phyloP scores from a whole-genome alignment of 768 basidiomycete genomes.

The Cubamyces sp. region DNA sequence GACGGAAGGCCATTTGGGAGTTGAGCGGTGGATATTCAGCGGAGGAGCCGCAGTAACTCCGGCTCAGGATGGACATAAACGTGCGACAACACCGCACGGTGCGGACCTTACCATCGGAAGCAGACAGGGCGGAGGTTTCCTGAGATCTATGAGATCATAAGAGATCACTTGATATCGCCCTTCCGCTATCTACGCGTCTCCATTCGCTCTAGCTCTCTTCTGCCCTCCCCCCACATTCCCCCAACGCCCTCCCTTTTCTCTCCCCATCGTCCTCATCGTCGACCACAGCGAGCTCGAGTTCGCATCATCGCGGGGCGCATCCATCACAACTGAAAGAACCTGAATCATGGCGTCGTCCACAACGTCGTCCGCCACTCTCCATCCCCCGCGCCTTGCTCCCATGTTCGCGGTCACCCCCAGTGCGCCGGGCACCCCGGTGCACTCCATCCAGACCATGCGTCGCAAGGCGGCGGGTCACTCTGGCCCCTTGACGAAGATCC shows the following conservation, averaged over 20 bases:
- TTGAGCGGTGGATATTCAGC: slow-evolving; percentile 35
- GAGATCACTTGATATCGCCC: slow-evolving; percentile 24
- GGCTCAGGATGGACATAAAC: slow-evolving; percentile 24
- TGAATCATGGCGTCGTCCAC: slow-evolving; percentile 23
- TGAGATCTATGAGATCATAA: slow-evolving; percentile 24
- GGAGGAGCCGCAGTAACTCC: slow-evolving; percentile 40
- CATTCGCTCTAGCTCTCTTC: slow-evolving; percentile 15
- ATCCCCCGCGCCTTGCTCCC: slow-evolving; percentile 73
- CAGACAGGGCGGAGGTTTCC: neutral
- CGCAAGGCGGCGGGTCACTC: slow-evolving; percentile 90
- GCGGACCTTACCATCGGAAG: slow-evolving; percentile 22
- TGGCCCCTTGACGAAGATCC: slow-evolving; percentile 88
- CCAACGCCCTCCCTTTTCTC: neutral
- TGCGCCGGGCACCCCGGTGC: slow-evolving; percentile 82
- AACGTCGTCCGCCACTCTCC: slow-evolving; percentile 42
- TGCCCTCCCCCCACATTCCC: slow-evolving; percentile 1
- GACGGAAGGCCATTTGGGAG: neutral
- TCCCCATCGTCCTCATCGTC: slow-evolving; percentile 23
- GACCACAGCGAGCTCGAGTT: slow-evolving; percentile 9
- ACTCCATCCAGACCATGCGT: slow-evolving; percentile 90
- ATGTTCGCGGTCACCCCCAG: slow-evolving; percentile 78
- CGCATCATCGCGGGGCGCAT: neutral
- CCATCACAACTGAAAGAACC: slow-evolving; percentile 1
- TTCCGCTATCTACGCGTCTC: slow-evolving; percentile 23
- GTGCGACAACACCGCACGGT: slow-evolving; percentile 12